Conservation (phyloP, 176 grass and related monocot species). For the Cymbopogon citratus region DNA sequence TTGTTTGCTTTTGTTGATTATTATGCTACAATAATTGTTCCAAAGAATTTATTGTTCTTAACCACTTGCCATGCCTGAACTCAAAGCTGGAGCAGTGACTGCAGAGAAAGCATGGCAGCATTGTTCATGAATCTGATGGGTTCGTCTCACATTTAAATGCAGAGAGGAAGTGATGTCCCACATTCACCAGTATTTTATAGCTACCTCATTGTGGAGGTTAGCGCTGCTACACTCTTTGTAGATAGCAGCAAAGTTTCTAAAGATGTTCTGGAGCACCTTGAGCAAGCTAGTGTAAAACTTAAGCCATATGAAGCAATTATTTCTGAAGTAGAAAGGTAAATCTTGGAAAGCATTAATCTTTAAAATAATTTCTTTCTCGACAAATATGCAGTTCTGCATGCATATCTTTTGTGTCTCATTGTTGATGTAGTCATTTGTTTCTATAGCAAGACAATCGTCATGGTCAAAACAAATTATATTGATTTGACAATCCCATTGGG, state of each 20-base stretch:
- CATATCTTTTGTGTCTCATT: not conserved
- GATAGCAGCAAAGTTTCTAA: constrained; percentile 71
- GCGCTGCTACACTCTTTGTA: constrained; percentile 66
- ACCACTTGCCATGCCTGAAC: not conserved
- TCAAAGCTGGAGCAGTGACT: not conserved
- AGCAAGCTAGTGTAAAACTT: constrained; percentile 62
- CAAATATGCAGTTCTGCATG: not conserved
- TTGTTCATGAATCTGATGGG: constrained; percentile 24
- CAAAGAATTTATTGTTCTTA: not conserved
- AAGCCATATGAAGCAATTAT: constrained; percentile 82
- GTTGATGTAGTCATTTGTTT: not conserved
- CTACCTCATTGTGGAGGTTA: constrained; percentile 71
- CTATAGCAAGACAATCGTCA: not conserved
- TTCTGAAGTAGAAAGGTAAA: constrained; percentile 73
- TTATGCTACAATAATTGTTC: not conserved
- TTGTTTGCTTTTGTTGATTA: not conserved
- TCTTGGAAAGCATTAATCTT: not conserved
- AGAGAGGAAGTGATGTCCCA: constrained; percentile 94
- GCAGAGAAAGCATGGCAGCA: not conserved
- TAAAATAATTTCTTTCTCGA: not conserved
- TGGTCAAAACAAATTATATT: not conserved
- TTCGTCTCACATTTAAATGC: constrained; percentile 33
- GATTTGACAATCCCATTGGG: not conserved
- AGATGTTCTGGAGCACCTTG: constrained; percentile 55
- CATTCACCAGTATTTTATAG: constrained; percentile 95